phyloP scores from a whole-genome alignment of 2,329 filamentous ascomycete species.

The Colletotrichum sp. region DNA sequence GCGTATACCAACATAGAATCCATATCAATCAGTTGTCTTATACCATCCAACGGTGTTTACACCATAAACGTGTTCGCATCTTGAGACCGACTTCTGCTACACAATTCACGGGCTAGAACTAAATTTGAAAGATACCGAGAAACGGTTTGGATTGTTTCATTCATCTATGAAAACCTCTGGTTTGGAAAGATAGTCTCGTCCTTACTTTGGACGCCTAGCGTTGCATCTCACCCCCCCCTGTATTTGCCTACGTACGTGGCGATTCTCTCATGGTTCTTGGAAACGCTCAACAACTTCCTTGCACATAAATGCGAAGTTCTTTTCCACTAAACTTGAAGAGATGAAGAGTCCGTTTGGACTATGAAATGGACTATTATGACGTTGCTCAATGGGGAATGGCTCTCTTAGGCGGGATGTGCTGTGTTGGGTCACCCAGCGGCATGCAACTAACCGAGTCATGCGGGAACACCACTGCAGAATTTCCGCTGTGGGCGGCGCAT shows the following conservation, averaged over 20 bases:
- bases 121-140: not conserved
- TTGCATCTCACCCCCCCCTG: not conserved
- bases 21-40: not conserved
- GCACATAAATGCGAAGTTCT: not conserved
- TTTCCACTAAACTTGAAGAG: not conserved
- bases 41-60: not conserved
- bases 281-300: not conserved
- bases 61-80: not conserved
- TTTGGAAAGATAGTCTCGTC: not conserved
- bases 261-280: not conserved
- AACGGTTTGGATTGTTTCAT: not conserved
- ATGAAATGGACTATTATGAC: not conserved
- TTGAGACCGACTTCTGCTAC: not conserved
- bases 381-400: not conserved
- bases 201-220: not conserved
- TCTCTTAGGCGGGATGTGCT: not conserved
- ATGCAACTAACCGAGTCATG: slow-evolving; percentile 3
- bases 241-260: not conserved
- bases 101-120: not conserved
- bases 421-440: not conserved
- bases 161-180: not conserved
- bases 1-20: not conserved
- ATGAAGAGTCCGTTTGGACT: not conserved
- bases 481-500: not conserved
- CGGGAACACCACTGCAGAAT: not conserved